Percentiles rank a stretch among this genome's conserved stretches.
Evolutionary conservation across 495 filamentous ascomycete genomes (phyloP).

Genomic region (Xylaria nigripes): DNA sequence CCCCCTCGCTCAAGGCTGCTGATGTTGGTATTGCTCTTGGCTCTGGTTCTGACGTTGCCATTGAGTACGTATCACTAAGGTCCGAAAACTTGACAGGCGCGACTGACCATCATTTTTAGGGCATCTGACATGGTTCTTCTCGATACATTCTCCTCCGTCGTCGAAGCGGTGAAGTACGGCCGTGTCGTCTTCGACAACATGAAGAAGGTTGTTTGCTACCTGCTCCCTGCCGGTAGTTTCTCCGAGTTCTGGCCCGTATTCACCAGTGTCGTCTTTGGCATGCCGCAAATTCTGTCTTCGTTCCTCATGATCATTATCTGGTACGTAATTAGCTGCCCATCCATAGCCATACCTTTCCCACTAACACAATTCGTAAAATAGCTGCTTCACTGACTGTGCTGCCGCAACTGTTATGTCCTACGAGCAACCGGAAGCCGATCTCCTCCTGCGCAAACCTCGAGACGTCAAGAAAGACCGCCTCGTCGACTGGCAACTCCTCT

Average conservation of each 20-base stretch:
- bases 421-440: slow-evolving; percentile 63
- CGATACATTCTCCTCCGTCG: slow-evolving; percentile 57
- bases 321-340: slow-evolving; percentile 12
- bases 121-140: slow-evolving; percentile 64
- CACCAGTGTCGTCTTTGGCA: slow-evolving; percentile 57
- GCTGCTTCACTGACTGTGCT: slow-evolving; percentile 62
- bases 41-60: slow-evolving; percentile 67
- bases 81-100: too few relatives aligned
- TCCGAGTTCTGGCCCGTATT: slow-evolving; percentile 66
- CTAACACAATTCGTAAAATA: slow-evolving; percentile 10
- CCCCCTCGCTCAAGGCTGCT: slow-evolving; percentile 63
- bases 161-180: slow-evolving; percentile 59
- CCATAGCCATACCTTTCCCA: background rate
- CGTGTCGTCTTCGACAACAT: slow-evolving; percentile 64
- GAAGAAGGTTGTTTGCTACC: slow-evolving; percentile 62
- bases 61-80: slow-evolving; percentile 38
- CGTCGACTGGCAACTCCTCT: slow-evolving; percentile 55
- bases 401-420: slow-evolving; percentile 60
- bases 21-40: slow-evolving; percentile 78
- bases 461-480: slow-evolving; percentile 52
- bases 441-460: slow-evolving; percentile 52
- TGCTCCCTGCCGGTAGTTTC: slow-evolving; percentile 61
- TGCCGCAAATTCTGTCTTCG: slow-evolving; percentile 57
- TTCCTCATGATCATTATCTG: slow-evolving; percentile 65
- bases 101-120: slow-evolving; percentile 1